These are phyloP conservation scores for Jaenimonas drosophilae DNA, from an alignment of 208 protist genomes.

Conservation along the genomic window DNA sequence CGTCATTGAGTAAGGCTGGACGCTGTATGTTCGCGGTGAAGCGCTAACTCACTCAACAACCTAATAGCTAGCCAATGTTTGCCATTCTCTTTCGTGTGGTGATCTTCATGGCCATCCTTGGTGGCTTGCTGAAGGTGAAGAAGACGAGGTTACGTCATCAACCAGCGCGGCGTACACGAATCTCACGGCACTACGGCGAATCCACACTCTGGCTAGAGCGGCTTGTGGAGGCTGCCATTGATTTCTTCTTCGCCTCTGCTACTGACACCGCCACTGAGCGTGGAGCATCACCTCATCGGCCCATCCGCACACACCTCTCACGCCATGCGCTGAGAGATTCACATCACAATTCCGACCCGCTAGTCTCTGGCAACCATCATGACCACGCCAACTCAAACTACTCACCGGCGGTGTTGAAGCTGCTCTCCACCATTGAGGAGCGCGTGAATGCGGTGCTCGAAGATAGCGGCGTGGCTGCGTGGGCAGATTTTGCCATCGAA, in stretches of 20 bases:
- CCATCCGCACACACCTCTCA: too few species aligned
- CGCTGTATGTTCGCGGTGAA: too few species aligned
- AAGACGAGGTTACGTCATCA: slow-evolving; percentile 61
- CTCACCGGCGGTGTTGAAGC: neutral
- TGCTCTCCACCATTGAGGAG: slow-evolving; percentile 37
- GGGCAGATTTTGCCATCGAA: slow-evolving; percentile 46
- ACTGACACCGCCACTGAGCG: too few species aligned
- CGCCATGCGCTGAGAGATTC: too few species aligned
- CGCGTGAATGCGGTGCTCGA: slow-evolving; percentile 66
- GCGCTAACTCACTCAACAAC: too few species aligned
- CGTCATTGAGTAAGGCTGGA: neutral
- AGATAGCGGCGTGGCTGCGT: slow-evolving; percentile 68
- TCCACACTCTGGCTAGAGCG: slow-evolving; percentile 67
- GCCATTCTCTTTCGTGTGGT: slow-evolving; percentile 10
- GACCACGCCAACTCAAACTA: too few species aligned
- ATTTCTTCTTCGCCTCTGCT: slow-evolving; percentile 34
- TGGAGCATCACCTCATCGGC: too few species aligned
- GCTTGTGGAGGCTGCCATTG: slow-evolving; percentile 35
- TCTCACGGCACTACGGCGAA: slow-evolving; percentile 65
- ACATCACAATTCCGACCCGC: too few species aligned
- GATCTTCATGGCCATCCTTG: slow-evolving; percentile 17
- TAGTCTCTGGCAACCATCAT: too few species aligned
- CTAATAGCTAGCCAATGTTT: too few species aligned
- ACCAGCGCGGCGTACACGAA: slow-evolving; percentile 59
- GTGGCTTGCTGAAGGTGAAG: slow-evolving; percentile 39